A percentile compares a stretch with the other conserved stretches of the same genome.
phyloP scores from a whole-genome alignment of 1,284 basidiomycete genomes.

The Boletus holoroseus region DNA sequence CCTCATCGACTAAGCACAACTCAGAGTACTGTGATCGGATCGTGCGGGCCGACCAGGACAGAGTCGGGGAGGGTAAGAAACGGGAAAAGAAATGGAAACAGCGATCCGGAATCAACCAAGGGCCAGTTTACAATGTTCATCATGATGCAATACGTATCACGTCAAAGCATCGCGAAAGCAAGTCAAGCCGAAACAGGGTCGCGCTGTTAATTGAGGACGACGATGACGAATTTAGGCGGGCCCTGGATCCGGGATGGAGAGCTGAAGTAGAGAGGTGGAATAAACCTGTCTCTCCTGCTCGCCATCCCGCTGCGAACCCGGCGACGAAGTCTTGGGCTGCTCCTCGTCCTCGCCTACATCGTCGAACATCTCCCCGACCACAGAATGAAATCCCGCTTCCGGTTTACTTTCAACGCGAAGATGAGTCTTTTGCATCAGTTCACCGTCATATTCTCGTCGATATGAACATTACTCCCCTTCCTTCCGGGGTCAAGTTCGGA shows the following conservation, averaged over 20 bases:
- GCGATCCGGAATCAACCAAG: slow-evolving; percentile 7
- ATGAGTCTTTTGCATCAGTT: slow-evolving; percentile 1
- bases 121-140: slow-evolving; percentile 23
- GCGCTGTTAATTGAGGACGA: slow-evolving; percentile 35
- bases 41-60: slow-evolving; percentile 2
- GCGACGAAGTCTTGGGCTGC: neutral
- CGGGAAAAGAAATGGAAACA: slow-evolving; percentile 16
- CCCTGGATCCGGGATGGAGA: slow-evolving; percentile 40
- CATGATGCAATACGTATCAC: slow-evolving; percentile 26
- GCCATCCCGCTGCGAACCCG: slow-evolving; percentile 7
- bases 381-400: slow-evolving; percentile 14
- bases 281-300: slow-evolving; percentile 18
- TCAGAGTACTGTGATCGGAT: slow-evolving; percentile 5
- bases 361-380: slow-evolving; percentile 13
- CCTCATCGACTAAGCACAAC: slow-evolving; percentile 5
- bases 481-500: slow-evolving; percentile 47
- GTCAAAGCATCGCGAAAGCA: slow-evolving; percentile 23
- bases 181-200: slow-evolving; percentile 1
- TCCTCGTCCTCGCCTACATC: slow-evolving; percentile 16
- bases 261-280: slow-evolving; percentile 34
- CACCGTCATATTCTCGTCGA: slow-evolving; percentile 38
- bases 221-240: slow-evolving; percentile 41
- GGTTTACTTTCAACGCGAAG: slow-evolving; percentile 15
- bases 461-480: slow-evolving; percentile 45
- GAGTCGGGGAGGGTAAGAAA: slow-evolving; percentile 7